Percentiles rank a stretch among this genome's conserved stretches.
Evolutionary conservation across 345 rosid species (phyloP).

Genomic region (Gossypium herbaceum): DNA sequence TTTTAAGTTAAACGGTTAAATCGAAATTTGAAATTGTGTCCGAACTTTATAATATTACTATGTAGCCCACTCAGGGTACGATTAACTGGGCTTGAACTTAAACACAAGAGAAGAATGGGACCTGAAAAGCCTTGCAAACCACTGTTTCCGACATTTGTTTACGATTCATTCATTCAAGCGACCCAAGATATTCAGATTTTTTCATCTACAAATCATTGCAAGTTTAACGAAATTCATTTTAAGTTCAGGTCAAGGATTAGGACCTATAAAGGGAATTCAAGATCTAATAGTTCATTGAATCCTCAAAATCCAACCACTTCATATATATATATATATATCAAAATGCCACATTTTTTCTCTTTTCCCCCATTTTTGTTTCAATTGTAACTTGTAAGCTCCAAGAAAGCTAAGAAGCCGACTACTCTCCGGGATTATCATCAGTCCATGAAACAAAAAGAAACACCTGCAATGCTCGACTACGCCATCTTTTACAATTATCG

Average conservation of each 20-base stretch:
- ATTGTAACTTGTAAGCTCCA: neutral
- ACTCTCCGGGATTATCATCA: too few relatives aligned
- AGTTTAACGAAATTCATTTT: too few relatives aligned
- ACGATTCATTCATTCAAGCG: neutral
- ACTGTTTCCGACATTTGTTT: neutral
- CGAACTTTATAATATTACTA: too few relatives aligned
- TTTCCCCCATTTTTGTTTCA: neutral
- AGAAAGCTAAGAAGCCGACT: neutral
- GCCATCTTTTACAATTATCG: conserved; percentile 2
- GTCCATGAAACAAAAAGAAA: too few relatives aligned
- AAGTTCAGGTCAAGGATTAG: neutral
- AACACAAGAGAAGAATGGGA: neutral
- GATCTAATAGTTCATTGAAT: neutral
- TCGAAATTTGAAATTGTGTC: too few relatives aligned
- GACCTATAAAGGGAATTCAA: neutral
- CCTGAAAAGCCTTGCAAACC: neutral
- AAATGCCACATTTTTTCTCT: neutral
- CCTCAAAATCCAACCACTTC: neutral
- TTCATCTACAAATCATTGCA: too few relatives aligned
- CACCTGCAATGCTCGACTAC: neutral
- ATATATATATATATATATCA: neutral
- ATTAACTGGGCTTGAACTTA: neutral
- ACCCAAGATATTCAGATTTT: neutral
- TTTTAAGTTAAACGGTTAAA: too few relatives aligned
- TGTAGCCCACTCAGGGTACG: neutral